A percentile compares a stretch with the other conserved stretches of the same genome.
These are phyloP conservation scores for Aspergillus glaucus DNA, from an alignment of 2,329 filamentous ascomycete genomes.

Conservation along the genomic window DNA sequence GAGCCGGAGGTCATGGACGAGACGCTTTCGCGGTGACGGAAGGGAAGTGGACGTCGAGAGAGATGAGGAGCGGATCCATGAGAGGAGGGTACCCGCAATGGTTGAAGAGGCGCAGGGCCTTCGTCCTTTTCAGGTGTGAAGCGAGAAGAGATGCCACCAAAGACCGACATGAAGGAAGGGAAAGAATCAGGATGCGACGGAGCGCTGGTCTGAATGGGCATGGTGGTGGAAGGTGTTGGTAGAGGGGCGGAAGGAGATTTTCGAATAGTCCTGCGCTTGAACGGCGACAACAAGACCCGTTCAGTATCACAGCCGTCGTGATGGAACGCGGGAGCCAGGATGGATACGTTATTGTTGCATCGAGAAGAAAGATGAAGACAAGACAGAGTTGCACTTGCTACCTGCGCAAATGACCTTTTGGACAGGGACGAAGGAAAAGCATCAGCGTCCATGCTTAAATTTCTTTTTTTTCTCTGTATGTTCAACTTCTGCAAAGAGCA, in stretches of 20 bases:
- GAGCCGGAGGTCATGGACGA: conserved; percentile 61
- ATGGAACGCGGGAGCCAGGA: conserved; percentile 15
- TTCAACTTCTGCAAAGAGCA: conserved; percentile 11
- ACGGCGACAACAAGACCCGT: conserved; percentile 18
- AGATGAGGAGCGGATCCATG: conserved; percentile 21
- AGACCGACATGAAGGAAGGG: conserved; percentile 50
- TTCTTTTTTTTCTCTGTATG: neutral
- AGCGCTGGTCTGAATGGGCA: conserved; percentile 37
- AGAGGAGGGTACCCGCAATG: conserved; percentile 19
- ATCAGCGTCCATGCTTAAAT: conserved; percentile 23
- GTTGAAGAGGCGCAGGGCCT: conserved; percentile 16
- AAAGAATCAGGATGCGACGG: conserved; percentile 40
- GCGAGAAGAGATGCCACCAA: conserved; percentile 35
- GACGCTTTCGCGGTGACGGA: conserved; percentile 38
- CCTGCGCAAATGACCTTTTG: conserved; percentile 37
- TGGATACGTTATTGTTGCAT: conserved; percentile 20
- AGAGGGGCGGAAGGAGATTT: conserved; percentile 2
- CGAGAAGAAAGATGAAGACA: conserved; percentile 19
- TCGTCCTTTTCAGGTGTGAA: conserved; percentile 21
- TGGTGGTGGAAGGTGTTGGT: conserved; percentile 13
- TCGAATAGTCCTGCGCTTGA: conserved; percentile 23
- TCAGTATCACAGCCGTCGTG: conserved; percentile 22
- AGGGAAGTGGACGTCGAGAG: conserved; percentile 20
- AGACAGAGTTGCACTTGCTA: conserved; percentile 29
- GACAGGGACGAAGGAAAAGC: conserved; percentile 12